Base-by-base conservation (phyloP, 2,329 filamentous ascomycete genomes). In the Diplodia seriata region DNA sequence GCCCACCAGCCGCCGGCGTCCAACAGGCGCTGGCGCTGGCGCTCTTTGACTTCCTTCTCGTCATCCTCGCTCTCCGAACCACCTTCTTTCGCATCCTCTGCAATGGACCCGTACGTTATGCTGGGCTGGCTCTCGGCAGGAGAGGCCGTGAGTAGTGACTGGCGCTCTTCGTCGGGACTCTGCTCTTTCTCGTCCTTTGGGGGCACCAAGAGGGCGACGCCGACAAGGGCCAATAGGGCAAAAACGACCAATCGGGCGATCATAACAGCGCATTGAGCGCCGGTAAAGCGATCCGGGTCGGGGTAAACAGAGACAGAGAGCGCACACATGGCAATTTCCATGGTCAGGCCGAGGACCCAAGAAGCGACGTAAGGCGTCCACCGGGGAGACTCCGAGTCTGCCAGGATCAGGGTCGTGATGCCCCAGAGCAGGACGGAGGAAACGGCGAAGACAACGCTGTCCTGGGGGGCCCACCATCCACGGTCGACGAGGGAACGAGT, bases 1-100 rank as follows among this genome's bases (percentile, higher is more conserved):
- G 87, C 86, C 71, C 91, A 85, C 91, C 91, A 94, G 70, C 89
- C 92, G 1, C 91, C 91, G 68, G 90, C 87, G 70, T 90, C 87
- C 74, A 90, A 85, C n/a, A 93, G 83, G 2, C 89, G 86, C 77
- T 92, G 90, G 70, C 81, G 76, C 67, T 82, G 79, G 59, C 79
- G 76, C 67, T 80, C 77, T 70, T 82, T 82, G 87, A 89, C 70
- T 79, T 85, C 77, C 85, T 88, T 75, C 81, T 86, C 59, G 15
- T 71, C 69, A 79, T 85, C 74, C 75, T 84, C 73, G 78, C 87
- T 75, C 72, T 90, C 87, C 47, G 50, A 14, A 23, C 62, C 57
- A 5, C 15, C 15, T 29, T n/a, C 47, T 38, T 68, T 68, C 20
- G 81, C 77, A 64, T 80, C 79, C 63, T 78, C 79, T 77, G 70